These are phyloP conservation scores for Mycena venus DNA, from an alignment of 768 basidiomycete species.

Conservation along the genomic window DNA sequence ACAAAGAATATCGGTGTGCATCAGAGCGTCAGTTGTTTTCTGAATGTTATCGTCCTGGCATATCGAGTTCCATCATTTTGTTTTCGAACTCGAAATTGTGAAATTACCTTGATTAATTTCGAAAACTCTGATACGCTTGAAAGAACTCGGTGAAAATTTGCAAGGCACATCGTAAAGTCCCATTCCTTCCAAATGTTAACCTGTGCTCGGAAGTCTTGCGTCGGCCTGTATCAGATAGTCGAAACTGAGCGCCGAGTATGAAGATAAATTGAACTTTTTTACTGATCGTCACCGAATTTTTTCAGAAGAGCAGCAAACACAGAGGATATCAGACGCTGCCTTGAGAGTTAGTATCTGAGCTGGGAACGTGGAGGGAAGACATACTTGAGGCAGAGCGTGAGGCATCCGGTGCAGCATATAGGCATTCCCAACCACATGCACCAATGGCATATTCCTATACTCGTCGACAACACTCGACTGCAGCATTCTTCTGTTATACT, in stretches of 20 bases:
- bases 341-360: background rate
- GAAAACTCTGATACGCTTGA: background rate
- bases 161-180: slow-evolving; percentile 2
- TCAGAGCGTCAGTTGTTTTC: too few species aligned
- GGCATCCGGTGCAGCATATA: background rate
- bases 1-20: slow-evolving; percentile 19
- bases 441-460: background rate
- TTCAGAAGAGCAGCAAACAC: background rate
- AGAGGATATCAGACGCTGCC: background rate
- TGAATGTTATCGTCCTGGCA: slow-evolving; percentile 10
- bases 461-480: background rate
- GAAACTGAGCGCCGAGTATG: too few species aligned
- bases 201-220: slow-evolving; percentile 1
- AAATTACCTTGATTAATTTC: slow-evolving; percentile 6
- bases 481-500: background rate
- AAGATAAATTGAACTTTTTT: too few species aligned
- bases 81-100: too few species aligned
- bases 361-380: background rate
- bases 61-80: background rate
- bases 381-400: slow-evolving; percentile 8
- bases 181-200: slow-evolving; percentile 9
- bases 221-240: background rate
- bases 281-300: background rate
- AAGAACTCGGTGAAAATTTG: slow-evolving; percentile 8
- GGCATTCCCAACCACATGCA: slow-evolving; percentile 4